These are phyloP conservation scores for Lasiosphaeriaceae sp. DNA, from an alignment of 495 filamentous ascomycete genomes.

Conservation along the genomic window DNA sequence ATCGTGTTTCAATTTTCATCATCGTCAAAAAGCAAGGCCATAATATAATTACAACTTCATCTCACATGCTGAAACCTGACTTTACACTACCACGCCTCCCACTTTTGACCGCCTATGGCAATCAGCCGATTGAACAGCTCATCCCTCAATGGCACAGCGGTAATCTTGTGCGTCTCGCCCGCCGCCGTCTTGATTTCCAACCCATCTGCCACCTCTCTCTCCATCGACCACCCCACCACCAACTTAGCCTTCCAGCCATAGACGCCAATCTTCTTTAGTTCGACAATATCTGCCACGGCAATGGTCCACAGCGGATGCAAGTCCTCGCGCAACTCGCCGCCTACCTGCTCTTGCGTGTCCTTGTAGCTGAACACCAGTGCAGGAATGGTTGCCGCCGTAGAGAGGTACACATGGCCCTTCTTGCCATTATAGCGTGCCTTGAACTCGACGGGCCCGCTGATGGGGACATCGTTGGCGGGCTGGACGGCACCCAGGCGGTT, in stretches of 20 bases:
- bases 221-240: slow-evolving; percentile 76
- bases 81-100: slow-evolving; percentile 79
- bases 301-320: slow-evolving; percentile 52
- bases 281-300: slow-evolving; percentile 49
- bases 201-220: slow-evolving; percentile 74
- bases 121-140: slow-evolving; percentile 83
- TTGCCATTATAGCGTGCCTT: slow-evolving; percentile 66
- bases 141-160: slow-evolving; percentile 69
- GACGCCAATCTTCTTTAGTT: slow-evolving; percentile 79
- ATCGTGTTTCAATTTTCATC: no score
- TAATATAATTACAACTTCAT: no score
- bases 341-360: slow-evolving; percentile 36
- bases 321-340: slow-evolving; percentile 48
- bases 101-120: slow-evolving; percentile 81
- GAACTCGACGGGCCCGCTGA: slow-evolving; percentile 70
- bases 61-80: no score
- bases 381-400: slow-evolving; percentile 55
- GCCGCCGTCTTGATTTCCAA: slow-evolving; percentile 59
- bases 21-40: no score
- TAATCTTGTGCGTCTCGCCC: slow-evolving; percentile 57
- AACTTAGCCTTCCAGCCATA: slow-evolving; percentile 87
- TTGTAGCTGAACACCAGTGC: slow-evolving; percentile 55
- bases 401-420: slow-evolving; percentile 68
- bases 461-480: slow-evolving; percentile 33
- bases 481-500: slow-evolving; percentile 69